phyloP scores from a whole-genome alignment of 805 yeast species.

The Suhomyces tanzawaensis region DNA sequence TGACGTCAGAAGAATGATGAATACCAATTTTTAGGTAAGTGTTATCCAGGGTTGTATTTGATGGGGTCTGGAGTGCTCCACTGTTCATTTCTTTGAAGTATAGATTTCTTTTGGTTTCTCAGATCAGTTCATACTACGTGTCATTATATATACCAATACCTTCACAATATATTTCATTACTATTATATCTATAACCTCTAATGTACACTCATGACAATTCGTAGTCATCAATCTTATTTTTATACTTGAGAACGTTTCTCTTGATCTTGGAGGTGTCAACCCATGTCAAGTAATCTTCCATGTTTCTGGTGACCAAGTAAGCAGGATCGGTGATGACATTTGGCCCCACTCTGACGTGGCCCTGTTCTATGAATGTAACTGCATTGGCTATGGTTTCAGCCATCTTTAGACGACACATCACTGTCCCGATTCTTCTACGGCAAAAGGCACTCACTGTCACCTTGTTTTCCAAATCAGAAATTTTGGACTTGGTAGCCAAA shows the following conservation, averaged over 20 bases:
- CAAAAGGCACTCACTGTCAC: slow-evolving; percentile 91
- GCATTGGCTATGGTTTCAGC: slow-evolving; percentile 88
- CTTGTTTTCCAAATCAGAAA: slow-evolving; percentile 88
- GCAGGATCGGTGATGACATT: slow-evolving; percentile 95
- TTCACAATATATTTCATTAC: too few species aligned
- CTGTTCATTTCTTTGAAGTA: not conserved
- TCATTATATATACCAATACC: too few species aligned
- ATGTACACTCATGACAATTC: slow-evolving; percentile 41
- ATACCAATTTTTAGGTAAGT: slow-evolving; percentile 26
- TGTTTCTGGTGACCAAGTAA: slow-evolving; percentile 81
- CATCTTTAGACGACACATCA: slow-evolving; percentile 93
- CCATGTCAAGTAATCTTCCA: slow-evolving; percentile 98
- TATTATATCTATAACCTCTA: too few species aligned
- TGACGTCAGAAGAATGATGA: slow-evolving; percentile 43
- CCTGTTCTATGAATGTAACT: slow-evolving; percentile 89
- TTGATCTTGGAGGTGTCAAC: slow-evolving; percentile 94
- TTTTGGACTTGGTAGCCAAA: slow-evolving; percentile 81
- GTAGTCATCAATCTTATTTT: slow-evolving; percentile 66
- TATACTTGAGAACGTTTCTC: slow-evolving; percentile 81
- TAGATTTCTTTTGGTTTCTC: not conserved
- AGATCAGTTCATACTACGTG: not conserved
- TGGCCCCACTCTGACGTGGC: slow-evolving; percentile 97
- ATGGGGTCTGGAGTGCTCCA: not conserved
- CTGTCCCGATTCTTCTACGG: slow-evolving; percentile 88
- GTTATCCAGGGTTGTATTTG: not conserved